Conservation (phyloP, 1,284 basidiomycete species). For the Cutaneotrichosporon sp. region DNA sequence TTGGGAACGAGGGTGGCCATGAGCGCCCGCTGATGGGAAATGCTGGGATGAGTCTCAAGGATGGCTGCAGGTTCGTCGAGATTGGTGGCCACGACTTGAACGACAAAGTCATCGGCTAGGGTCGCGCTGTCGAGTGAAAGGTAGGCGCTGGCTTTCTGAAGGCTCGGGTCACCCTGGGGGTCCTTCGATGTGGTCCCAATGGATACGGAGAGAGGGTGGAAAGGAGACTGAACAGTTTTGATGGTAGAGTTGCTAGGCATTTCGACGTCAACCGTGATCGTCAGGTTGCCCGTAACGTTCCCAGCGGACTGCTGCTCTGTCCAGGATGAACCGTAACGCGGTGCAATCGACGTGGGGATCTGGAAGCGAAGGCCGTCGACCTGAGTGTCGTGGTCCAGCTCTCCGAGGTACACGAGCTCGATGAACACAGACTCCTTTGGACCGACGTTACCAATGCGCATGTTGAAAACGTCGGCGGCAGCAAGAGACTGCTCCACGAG, state of each 20-base stretch:
- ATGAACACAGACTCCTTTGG: slow-evolving; percentile 4
- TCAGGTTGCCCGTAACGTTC: background rate
- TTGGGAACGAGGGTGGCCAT: slow-evolving; percentile 15
- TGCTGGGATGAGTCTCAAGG: slow-evolving; percentile 16
- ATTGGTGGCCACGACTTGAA: slow-evolving; percentile 18
- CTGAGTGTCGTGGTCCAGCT: slow-evolving; percentile 22
- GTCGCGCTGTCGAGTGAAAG: background rate
- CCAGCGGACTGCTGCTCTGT: background rate
- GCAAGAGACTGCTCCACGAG: slow-evolving; percentile 36
- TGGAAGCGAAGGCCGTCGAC: slow-evolving; percentile 22
- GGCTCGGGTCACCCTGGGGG: slow-evolving; percentile 1
- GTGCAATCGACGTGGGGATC: slow-evolving; percentile 18
- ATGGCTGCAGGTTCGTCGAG: slow-evolving; percentile 21
- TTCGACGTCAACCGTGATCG: slow-evolving; percentile 14
- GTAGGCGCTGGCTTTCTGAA: slow-evolving; percentile 7
- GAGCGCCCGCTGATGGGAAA: slow-evolving; percentile 8
- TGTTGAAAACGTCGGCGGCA: slow-evolving; percentile 16
- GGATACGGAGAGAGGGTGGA: slow-evolving; percentile 14
- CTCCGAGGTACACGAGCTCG: slow-evolving; percentile 19
- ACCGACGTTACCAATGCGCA: slow-evolving; percentile 14
- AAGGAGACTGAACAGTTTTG: slow-evolving; percentile 16
- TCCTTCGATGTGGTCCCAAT: slow-evolving; percentile 12
- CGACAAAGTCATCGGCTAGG: slow-evolving; percentile 23
- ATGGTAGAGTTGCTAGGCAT: slow-evolving; percentile 11
- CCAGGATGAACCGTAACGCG: slow-evolving; percentile 14